These are phyloP conservation scores for Trichocladium uniseriatum DNA, from an alignment of 495 filamentous ascomycete genomes.

Conservation along the genomic window DNA sequence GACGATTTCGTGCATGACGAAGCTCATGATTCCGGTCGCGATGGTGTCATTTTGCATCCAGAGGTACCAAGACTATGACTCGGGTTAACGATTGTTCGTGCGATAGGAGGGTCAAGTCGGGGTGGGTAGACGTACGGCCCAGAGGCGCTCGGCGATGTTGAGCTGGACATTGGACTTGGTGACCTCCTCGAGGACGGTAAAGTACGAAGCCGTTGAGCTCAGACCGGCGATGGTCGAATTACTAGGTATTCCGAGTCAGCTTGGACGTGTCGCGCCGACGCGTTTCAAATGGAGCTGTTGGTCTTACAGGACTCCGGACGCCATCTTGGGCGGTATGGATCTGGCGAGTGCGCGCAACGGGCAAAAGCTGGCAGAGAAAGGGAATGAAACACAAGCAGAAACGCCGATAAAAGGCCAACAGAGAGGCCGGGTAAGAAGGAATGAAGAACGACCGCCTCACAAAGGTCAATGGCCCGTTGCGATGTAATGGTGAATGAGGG, in stretches of 20 bases:
- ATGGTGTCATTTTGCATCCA: slow-evolving; percentile 97
- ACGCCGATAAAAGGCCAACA: background rate
- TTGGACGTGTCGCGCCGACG: background rate
- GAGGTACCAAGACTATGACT: slow-evolving; percentile 63
- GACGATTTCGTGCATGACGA: slow-evolving; percentile 84
- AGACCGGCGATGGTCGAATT: slow-evolving; percentile 42
- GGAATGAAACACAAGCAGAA: background rate
- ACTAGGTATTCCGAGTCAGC: slow-evolving; percentile 12
- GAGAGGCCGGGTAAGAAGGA: slow-evolving; percentile 1
- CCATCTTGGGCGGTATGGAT: slow-evolving; percentile 27
- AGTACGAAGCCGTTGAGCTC: slow-evolving; percentile 53
- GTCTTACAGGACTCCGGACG: slow-evolving; percentile 31
- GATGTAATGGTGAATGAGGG: slow-evolving; percentile 9
- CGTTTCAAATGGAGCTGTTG: background rate
- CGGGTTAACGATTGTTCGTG: background rate
- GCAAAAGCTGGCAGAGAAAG: background rate
- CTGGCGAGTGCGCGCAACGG: background rate
- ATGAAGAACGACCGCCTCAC: slow-evolving; percentile 8
- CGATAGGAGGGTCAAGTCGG: background rate
- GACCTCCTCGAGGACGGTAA: slow-evolving; percentile 77
- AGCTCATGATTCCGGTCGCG: slow-evolving; percentile 94
- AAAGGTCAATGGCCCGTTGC: slow-evolving; percentile 8
- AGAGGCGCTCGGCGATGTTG: slow-evolving; percentile 73
- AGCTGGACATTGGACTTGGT: slow-evolving; percentile 79
- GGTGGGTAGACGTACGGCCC: slow-evolving; percentile 57